phyloP scores from a whole-genome alignment of 2,329 filamentous ascomycete genomes.

The Calonectria ilicicola region DNA sequence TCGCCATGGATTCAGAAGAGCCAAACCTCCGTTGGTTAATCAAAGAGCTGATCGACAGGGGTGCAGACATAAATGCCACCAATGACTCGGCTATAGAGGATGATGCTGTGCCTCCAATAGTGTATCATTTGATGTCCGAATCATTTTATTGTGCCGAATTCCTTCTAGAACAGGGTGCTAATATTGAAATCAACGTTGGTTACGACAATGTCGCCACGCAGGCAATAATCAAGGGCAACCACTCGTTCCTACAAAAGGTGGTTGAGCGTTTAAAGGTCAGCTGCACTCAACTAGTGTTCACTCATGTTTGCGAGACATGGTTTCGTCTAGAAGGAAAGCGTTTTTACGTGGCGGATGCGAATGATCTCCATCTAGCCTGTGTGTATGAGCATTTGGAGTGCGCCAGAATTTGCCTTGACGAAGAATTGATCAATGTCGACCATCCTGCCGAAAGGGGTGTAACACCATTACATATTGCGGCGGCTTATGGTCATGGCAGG shows the following conservation, averaged over 20 bases:
- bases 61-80: neutral
- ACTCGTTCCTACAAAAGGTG: neutral
- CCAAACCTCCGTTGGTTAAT: neutral
- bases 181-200: neutral
- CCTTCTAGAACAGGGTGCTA: neutral
- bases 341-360: neutral
- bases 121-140: neutral
- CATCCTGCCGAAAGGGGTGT: neutral
- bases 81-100: neutral
- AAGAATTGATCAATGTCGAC: neutral
- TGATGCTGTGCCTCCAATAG: neutral
- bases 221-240: neutral
- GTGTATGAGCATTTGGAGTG: neutral
- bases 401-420: neutral
- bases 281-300: neutral
- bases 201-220: neutral
- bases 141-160: neutral
- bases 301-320: neutral
- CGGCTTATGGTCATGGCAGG: neutral
- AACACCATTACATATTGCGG: neutral
- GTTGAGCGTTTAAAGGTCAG: neutral
- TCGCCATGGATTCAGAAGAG: neutral
- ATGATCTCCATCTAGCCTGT: neutral
- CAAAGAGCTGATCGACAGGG: neutral
- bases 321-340: neutral